Percentiles rank a stretch among this genome's conserved stretches.
Evolutionary conservation across 129 eudicot genomes (phyloP).

Genomic region (Arctium minus): DNA sequence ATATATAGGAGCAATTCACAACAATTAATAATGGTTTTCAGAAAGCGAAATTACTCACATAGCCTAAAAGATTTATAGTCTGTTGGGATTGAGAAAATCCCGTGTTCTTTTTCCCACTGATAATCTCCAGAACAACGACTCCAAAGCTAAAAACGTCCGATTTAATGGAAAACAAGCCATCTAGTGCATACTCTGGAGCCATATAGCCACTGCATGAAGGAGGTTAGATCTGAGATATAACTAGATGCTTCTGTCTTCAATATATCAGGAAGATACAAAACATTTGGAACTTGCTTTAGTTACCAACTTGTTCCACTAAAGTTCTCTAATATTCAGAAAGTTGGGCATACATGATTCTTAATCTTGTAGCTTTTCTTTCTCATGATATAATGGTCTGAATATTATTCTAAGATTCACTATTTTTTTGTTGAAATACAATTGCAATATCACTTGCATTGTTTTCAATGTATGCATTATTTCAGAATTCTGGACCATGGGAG

Average conservation of each 20-base stretch:
- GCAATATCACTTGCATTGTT: not conserved
- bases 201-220: constrained; percentile 26
- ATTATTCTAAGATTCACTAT: not conserved
- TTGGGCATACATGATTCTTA: no score
- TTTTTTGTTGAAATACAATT: no score
- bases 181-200: constrained; percentile 46
- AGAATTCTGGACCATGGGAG: not conserved
- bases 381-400: not conserved
- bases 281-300: not conserved
- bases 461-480: no score
- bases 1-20: not conserved
- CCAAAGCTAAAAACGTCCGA: constrained; percentile 55
- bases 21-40: not conserved
- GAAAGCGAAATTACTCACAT: constrained; percentile 28
- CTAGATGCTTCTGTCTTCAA: not conserved
- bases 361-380: not conserved
- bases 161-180: constrained; percentile 40
- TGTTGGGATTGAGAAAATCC: constrained; percentile 17
- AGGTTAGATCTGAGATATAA: not conserved
- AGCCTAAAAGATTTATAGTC: constrained; percentile 31
- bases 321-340: not conserved
- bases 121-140: constrained; percentile 43
- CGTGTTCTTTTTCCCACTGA: constrained; percentile 42
- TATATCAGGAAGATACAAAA: not conserved
- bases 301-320: not conserved